Evolutionary conservation across 2,329 filamentous ascomycete genomes (phyloP).

Genomic region (Ilyonectria destructans): DNA sequence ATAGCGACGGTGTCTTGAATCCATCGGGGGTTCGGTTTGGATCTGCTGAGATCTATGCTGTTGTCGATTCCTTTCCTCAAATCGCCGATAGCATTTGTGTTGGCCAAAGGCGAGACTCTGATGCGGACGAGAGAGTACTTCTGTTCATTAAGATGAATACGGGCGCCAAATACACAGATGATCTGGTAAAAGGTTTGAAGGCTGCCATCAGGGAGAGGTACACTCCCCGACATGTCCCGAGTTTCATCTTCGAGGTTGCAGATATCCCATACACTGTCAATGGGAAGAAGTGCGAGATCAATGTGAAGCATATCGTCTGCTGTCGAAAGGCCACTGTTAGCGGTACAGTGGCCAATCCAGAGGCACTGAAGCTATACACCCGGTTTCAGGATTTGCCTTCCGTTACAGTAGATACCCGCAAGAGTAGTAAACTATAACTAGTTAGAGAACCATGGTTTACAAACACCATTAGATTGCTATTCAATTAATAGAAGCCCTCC

Average conservation of each 20-base stretch:
- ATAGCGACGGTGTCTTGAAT: constrained; percentile 30
- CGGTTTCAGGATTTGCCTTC: constrained; percentile 13
- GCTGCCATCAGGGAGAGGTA: not conserved
- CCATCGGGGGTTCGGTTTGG: constrained; percentile 32
- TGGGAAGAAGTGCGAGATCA: constrained; percentile 36
- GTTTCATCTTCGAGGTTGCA: constrained; percentile 25
- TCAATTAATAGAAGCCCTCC: too few species aligned
- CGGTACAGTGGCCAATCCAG: constrained; percentile 27
- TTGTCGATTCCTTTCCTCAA: constrained; percentile 10
- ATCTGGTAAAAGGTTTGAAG: not conserved
- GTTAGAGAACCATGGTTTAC: too few species aligned
- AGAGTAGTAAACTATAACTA: too few species aligned
- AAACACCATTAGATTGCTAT: too few species aligned
- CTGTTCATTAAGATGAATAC: constrained; percentile 25
- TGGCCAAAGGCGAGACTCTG: constrained; percentile 10
- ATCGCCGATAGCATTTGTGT: constrained; percentile 29
- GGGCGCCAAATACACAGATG: not conserved
- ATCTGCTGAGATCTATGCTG: constrained; percentile 27
- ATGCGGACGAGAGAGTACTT: constrained; percentile 20
- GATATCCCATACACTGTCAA: constrained; percentile 35
- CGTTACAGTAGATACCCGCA: too few species aligned
- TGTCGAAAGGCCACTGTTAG: constrained; percentile 17
- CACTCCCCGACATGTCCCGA: constrained; percentile 22
- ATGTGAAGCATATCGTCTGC: constrained; percentile 31
- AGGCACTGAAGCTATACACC: constrained; percentile 16